Conservation (phyloP, 2,329 filamentous ascomycete species). For the Aschersonia sp. region DNA sequence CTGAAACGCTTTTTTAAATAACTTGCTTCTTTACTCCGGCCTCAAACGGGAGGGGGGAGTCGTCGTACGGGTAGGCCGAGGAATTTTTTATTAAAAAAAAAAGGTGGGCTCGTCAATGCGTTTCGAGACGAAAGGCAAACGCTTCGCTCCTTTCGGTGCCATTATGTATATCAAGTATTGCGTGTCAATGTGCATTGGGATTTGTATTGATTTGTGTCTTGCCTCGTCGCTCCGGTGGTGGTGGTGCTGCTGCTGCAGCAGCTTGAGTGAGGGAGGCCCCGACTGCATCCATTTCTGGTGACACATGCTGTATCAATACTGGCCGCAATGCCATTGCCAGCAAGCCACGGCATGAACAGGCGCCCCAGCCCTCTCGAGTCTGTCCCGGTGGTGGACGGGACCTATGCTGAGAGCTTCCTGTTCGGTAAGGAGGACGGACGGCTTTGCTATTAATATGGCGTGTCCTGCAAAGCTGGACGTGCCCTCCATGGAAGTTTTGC, state of each 20-base stretch:
- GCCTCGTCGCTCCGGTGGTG: too few species aligned
- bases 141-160: too few species aligned
- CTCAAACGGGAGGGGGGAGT: neutral
- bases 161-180: neutral
- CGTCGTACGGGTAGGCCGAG: too few species aligned
- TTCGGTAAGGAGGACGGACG: neutral
- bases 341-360: too few species aligned
- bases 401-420: neutral
- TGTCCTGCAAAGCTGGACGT: neutral
- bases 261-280: too few species aligned
- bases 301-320: too few species aligned
- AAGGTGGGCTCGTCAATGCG: neutral
- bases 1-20: neutral
- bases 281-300: too few species aligned
- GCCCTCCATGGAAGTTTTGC: neutral
- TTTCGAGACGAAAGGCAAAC: neutral
- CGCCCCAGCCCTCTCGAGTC: neutral
- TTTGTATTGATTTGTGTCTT: neutral
- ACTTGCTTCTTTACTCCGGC: neutral
- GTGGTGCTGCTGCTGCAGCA: too few species aligned
- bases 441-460: neutral
- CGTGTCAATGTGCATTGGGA: neutral
- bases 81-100: too few species aligned
- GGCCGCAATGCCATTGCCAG: too few species aligned
- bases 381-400: neutral